Conservation (phyloP, 2,329 filamentous ascomycete genomes). For the Talaromyces rugulosus region DNA sequence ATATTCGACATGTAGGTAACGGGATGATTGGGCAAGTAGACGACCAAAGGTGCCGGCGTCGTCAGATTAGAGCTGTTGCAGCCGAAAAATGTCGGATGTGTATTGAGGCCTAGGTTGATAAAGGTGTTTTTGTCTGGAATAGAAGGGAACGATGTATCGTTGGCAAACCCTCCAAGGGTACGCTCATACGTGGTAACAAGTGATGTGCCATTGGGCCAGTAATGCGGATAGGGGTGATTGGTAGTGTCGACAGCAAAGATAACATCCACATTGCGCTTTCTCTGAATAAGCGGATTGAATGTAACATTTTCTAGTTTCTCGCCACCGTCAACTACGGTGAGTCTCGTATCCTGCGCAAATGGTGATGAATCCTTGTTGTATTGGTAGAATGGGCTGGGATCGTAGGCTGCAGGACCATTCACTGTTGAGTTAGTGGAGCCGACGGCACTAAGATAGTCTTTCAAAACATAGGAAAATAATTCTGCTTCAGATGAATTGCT, state of each 20-base stretch:
- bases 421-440: conserved; percentile 48
- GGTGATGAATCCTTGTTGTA: conserved; percentile 58
- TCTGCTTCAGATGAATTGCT: too few relatives aligned
- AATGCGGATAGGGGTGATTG: conserved; percentile 14
- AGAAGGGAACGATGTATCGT: conserved; percentile 66
- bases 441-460: conserved; percentile 60
- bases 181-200: conserved; percentile 71
- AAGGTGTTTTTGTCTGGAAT: conserved; percentile 73
- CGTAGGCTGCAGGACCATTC: conserved; percentile 74
- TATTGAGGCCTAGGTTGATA: conserved; percentile 71
- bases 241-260: conserved; percentile 64
- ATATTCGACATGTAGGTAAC: neutral
- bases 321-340: conserved; percentile 75
- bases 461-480: neutral
- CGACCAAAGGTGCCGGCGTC: neutral
- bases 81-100: conserved; percentile 72
- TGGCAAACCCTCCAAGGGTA: conserved; percentile 55
- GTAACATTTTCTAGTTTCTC: conserved; percentile 75
- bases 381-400: conserved; percentile 66
- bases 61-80: conserved; percentile 48
- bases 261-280: conserved; percentile 67
- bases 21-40: neutral
- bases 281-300: conserved; percentile 71
- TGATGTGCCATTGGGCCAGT: conserved; percentile 73
- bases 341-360: conserved; percentile 48